Evolutionary conservation across 352 stramenopile species (phyloP).

Genomic region (Stramenopiles sp.): DNA sequence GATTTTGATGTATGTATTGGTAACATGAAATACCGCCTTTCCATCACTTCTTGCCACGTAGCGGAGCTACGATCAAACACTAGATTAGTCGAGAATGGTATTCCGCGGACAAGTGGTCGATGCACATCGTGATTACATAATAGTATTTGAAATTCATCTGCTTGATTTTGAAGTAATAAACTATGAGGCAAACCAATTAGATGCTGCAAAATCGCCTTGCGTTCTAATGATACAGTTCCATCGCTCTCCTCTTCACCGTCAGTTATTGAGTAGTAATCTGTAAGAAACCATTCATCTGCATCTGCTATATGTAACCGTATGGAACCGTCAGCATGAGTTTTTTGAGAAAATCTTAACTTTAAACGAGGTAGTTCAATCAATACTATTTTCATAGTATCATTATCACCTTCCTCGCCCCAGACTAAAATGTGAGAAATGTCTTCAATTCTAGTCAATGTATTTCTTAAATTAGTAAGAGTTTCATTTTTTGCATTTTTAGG

Average conservation of each 20-base stretch:
- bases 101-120: slow-evolving; percentile 38
- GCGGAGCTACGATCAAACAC: slow-evolving; percentile 46
- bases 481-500: slow-evolving; percentile 48
- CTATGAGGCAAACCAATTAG: slow-evolving; percentile 16
- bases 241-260: too few species aligned
- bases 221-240: too few species aligned
- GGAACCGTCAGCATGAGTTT: slow-evolving; percentile 25
- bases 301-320: slow-evolving; percentile 31
- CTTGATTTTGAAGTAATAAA: slow-evolving; percentile 19
- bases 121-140: too few species aligned
- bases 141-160: slow-evolving; percentile 18
- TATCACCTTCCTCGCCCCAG: slow-evolving; percentile 61
- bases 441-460: slow-evolving; percentile 77
- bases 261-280: neutral
- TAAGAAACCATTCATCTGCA: slow-evolving; percentile 7
- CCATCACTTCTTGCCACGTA: slow-evolving; percentile 60
- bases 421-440: slow-evolving; percentile 88
- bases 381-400: slow-evolving; percentile 46
- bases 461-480: slow-evolving; percentile 53
- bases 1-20: too few species aligned
- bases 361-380: slow-evolving; percentile 89
- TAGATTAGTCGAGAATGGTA: slow-evolving; percentile 51
- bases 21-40: too few species aligned
- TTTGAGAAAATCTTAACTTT: slow-evolving; percentile 75
- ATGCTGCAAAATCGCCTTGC: neutral